These are phyloP conservation scores for Kodamaea alishanica DNA, from an alignment of 1,139 yeast genomes.

Conservation along the genomic window DNA sequence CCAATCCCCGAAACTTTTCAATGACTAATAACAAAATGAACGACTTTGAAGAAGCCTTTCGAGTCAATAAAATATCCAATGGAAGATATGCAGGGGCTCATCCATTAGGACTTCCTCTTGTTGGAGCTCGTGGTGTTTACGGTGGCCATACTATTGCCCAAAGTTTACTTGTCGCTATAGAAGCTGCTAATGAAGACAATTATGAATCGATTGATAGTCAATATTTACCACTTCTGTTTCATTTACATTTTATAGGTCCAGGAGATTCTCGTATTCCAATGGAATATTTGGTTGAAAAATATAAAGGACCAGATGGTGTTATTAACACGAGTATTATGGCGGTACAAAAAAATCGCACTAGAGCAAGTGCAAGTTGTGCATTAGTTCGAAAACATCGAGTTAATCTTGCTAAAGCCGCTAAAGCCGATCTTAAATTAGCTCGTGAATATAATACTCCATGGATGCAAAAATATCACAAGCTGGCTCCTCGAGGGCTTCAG, in stretches of 20 bases:
- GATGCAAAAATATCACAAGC: conserved; percentile 25
- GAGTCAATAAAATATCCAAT: conserved; percentile 31
- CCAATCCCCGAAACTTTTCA: not conserved
- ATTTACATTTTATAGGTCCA: conserved; percentile 38
- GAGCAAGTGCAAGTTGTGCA: conserved; percentile 31
- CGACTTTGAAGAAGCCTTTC: conserved; percentile 39
- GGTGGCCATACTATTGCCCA: conserved; percentile 81
- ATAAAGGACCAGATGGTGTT: conserved; percentile 34
- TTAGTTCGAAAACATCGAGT: conserved; percentile 11
- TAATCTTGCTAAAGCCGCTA: conserved; percentile 7
- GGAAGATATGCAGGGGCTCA: conserved; percentile 34
- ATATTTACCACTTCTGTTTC: conserved; percentile 33
- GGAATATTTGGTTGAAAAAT: conserved; percentile 53
- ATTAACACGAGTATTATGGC: conserved; percentile 28
- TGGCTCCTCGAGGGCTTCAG: conserved; percentile 23
- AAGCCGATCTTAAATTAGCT: not conserved
- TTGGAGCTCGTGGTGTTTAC: conserved; percentile 67
- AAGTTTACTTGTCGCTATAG: conserved; percentile 61
- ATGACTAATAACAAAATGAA: conserved; percentile 2
- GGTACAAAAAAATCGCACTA: conserved; percentile 27
- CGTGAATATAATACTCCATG: conserved; percentile 5
- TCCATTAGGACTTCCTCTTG: conserved; percentile 36
- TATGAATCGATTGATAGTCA: conserved; percentile 8
- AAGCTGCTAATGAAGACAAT: conserved; percentile 23
- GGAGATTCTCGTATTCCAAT: conserved; percentile 51